Conservation (phyloP, 805 yeast species). For the Ogataea methanolica region DNA sequence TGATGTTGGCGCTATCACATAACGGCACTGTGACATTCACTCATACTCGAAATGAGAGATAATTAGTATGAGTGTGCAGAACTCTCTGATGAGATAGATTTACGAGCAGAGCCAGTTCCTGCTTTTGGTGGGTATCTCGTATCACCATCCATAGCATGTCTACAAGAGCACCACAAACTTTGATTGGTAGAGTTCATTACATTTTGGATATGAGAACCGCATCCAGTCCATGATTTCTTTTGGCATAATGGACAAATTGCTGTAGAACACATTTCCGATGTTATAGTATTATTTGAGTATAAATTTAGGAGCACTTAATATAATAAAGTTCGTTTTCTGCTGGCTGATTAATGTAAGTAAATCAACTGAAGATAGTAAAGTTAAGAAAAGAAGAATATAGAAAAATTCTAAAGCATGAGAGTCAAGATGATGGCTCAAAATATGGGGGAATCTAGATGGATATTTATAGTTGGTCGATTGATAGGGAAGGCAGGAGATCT, state of each 20-base stretch:
- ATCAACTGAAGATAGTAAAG: too few species aligned
- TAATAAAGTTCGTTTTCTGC: neutral
- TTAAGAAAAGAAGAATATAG: too few species aligned
- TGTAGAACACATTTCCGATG: constrained; percentile 27
- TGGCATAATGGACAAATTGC: constrained; percentile 37
- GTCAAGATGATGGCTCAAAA: too few species aligned
- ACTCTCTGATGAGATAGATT: constrained; percentile 24
- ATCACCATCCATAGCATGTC: constrained; percentile 36
- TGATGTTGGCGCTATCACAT: too few species aligned
- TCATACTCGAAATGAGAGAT: neutral
- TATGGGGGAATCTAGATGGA: too few species aligned
- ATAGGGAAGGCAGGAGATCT: too few species aligned
- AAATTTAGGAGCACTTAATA: neutral
- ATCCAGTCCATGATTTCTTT: constrained; percentile 62
- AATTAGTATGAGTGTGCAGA: constrained; percentile 5
- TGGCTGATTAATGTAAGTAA: too few species aligned
- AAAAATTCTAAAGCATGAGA: too few species aligned
- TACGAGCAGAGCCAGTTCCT: constrained; percentile 53
- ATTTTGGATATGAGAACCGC: constrained; percentile 47
- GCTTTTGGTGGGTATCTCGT: constrained; percentile 56
- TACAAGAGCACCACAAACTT: constrained; percentile 52
- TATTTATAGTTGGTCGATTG: too few species aligned
- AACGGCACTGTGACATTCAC: neutral
- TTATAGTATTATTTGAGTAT: neutral
- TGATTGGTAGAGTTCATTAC: constrained; percentile 52